These are phyloP conservation scores for Cyanophora paradoxa DNA, from an alignment of 78 protist species.

Conservation along the genomic window DNA sequence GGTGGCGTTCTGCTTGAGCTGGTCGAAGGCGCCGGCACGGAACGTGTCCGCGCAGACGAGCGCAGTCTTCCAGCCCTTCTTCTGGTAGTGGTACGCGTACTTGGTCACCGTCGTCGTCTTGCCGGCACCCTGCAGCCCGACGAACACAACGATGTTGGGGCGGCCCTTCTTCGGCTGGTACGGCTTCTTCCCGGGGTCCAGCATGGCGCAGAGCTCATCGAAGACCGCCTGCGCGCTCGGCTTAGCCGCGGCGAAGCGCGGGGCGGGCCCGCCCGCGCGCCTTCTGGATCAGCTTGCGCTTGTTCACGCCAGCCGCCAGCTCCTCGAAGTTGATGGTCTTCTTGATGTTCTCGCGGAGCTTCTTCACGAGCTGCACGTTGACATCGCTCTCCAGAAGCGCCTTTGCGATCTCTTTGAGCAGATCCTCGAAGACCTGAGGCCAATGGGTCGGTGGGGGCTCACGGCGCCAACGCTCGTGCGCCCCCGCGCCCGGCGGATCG, in stretches of 20 bases:
- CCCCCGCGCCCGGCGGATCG: no score
- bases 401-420: slow-evolving; percentile 53
- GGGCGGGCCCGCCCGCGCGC: no score
- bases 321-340: slow-evolving; percentile 50
- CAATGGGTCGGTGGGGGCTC: no score
- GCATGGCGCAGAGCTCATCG: slow-evolving; percentile 71
- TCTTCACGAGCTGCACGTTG: slow-evolving; percentile 47
- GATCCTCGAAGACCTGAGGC: no score
- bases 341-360: slow-evolving; percentile 63
- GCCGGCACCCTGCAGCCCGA: slow-evolving; percentile 96
- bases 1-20: slow-evolving; percentile 94
- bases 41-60: slow-evolving; percentile 99
- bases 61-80: slow-evolving; percentile 80
- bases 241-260: no score
- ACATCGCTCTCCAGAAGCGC: slow-evolving; percentile 89
- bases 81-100: slow-evolving; percentile 79
- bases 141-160: slow-evolving; percentile 95
- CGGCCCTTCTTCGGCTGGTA: slow-evolving; percentile 66
- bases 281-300: slow-evolving; percentile 59
- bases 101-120: slow-evolving; percentile 87
- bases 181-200: slow-evolving; percentile 85
- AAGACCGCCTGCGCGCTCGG: slow-evolving; percentile 73
- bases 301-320: slow-evolving; percentile 77
- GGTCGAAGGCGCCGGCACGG: slow-evolving; percentile 98
- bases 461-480: no score